Conservation (phyloP, 1,284 basidiomycete genomes). For the Apiotrichum laibachii region DNA sequence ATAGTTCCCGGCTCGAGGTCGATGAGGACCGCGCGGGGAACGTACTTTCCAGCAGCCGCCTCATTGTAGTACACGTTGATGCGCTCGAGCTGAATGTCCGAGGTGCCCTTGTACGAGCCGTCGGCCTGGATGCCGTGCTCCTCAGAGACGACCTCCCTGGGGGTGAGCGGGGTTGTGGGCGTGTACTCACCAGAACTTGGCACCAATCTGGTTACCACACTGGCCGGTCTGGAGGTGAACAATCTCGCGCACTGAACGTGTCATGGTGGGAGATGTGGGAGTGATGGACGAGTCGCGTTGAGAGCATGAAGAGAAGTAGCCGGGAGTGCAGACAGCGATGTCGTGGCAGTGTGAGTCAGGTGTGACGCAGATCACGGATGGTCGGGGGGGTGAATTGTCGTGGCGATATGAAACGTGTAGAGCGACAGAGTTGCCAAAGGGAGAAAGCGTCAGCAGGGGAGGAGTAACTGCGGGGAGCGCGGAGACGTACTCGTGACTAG, state of each 20-base stretch:
- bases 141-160: conserved; percentile 68
- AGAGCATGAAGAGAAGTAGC: neutral
- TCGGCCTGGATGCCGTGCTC: conserved; percentile 94
- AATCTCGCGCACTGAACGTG: conserved; percentile 76
- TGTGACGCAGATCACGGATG: too few species aligned
- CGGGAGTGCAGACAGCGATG: too few species aligned
- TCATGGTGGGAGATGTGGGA: conserved; percentile 15
- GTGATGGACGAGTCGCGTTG: neutral
- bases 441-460: neutral
- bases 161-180: neutral
- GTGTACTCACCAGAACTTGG: conserved; percentile 93
- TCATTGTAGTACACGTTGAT: conserved; percentile 96
- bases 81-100: conserved; percentile 94
- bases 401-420: neutral
- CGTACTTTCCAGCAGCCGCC: conserved; percentile 83
- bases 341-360: too few species aligned
- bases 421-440: conserved; percentile 1
- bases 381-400: too few species aligned
- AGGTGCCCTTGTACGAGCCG: conserved; percentile 87
- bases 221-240: conserved; percentile 94
- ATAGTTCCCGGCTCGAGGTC: conserved; percentile 97
- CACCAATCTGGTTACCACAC: conserved; percentile 99
- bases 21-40: conserved; percentile 90
- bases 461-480: neutral
- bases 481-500: conserved; percentile 9